Percentiles rank a stretch among this genome's conserved stretches.
Evolutionary conservation across 1,284 basidiomycete genomes (phyloP).

Genomic region (Gomphus sp.): DNA sequence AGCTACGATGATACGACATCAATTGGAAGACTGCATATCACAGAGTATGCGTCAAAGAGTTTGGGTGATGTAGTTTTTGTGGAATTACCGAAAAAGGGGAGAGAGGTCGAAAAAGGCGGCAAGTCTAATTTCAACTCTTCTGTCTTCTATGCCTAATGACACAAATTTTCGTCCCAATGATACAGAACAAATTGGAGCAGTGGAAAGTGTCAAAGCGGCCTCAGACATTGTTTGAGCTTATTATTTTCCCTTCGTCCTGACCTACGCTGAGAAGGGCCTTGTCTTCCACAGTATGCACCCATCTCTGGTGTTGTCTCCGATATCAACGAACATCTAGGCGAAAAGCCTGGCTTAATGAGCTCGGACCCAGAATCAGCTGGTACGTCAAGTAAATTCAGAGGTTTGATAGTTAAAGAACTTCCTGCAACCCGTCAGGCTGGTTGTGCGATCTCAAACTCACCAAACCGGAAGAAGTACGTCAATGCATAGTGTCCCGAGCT

Average conservation of each 20-base stretch:
- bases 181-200: conserved; percentile 86
- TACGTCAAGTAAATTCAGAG: conserved; percentile 27
- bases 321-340: conserved; percentile 69
- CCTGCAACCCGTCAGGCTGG: conserved; percentile 59
- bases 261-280: background rate
- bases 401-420: background rate
- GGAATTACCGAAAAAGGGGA: conserved; percentile 75
- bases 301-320: conserved; percentile 78
- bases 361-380: conserved; percentile 83
- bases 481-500: background rate
- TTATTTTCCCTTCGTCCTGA: conserved; percentile 7
- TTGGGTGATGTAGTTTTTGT: conserved; percentile 98
- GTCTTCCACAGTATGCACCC: conserved; percentile 69
- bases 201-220: conserved; percentile 97
- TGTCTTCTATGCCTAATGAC: background rate
- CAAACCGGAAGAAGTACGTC: conserved; percentile 60
- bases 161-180: conserved; percentile 3
- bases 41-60: conserved; percentile 87
- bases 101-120: conserved; percentile 74
- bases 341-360: conserved; percentile 79
- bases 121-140: conserved; percentile 19
- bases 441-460: conserved; percentile 88
- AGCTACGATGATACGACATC: conserved; percentile 73
- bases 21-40: conserved; percentile 82
- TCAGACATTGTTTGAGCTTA: conserved; percentile 74